Evolutionary conservation across 148 eudicot genomes (phyloP), one percentile per base, ranked within the genome.

Genomic region (Rhododendron molle): DNA sequence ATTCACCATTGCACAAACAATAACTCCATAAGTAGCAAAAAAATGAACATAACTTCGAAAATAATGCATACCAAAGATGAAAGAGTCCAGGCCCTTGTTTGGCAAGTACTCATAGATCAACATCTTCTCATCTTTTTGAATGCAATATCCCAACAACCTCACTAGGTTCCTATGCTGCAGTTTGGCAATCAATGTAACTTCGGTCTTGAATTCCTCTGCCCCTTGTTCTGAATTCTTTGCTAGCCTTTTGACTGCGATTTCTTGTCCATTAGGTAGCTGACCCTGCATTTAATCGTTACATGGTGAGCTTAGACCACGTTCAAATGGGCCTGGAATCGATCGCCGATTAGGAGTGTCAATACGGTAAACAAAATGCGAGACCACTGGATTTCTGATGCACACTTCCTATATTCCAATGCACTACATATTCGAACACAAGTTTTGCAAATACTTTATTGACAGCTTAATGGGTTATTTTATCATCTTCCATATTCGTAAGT

Each of bases 171-270:
- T 28, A 1, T 67, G 72, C 74, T 69, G 74, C 74, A 69, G 74
- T 30, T 69, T 69, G 5, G 74, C 34, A 69, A 69, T 69, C 36
- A 69, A 2, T 11, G 46, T 44, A 43, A 16, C 49, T 65, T n/a
- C 72, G n/a, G 44, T 93, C 88, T 89, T 92, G 76, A 93, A 93
- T 81, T 92, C 96, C 54, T 90, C 84, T 11, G 88, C 79, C 46
- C 96, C 96, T 86, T 91, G 94, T 54, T 91, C 91, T 11, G 94
- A 93, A 77, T 83, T 85, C 18, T 85, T 84, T 26, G 93, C 89
- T 40, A 93, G 89, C 73, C 91, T 90, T 86, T 93, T 93, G 3
- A 93, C 88, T 15, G 93, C 95, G 32, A 91, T 89, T 90, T 93
- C 92, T 69, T 86, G 89, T 76, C 95, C 93, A 83, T 43, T 30